Evolutionary conservation across 1,284 basidiomycete genomes (phyloP).

Genomic region (Apiotrichum gamsii): DNA sequence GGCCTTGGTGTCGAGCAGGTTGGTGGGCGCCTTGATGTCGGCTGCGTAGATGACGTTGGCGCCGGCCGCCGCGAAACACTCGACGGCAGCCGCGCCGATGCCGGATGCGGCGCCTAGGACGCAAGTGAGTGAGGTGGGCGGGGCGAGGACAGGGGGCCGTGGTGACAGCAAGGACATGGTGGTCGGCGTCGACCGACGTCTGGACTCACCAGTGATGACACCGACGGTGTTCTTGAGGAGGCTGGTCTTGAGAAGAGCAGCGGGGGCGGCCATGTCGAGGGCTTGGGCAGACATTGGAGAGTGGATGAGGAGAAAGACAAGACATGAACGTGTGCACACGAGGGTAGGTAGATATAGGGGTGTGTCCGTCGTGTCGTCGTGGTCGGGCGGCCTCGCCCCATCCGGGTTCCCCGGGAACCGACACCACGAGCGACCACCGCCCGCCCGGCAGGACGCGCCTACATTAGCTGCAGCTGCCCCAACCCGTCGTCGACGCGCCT

Average conservation of each 20-base stretch:
- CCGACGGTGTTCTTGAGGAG: slow-evolving; percentile 10
- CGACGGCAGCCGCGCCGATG: slow-evolving; percentile 11
- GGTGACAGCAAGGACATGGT: too few relatives aligned
- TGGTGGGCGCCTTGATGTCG: slow-evolving; percentile 3
- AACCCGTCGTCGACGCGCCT: too few relatives aligned
- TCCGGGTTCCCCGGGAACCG: too few relatives aligned
- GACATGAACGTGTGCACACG: too few relatives aligned
- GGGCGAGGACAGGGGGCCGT: neutral
- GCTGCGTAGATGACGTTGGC: slow-evolving; percentile 10
- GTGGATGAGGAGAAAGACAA: neutral
- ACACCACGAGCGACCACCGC: too few relatives aligned
- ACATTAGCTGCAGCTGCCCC: too few relatives aligned
- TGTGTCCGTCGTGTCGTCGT: too few relatives aligned
- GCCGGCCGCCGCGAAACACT: slow-evolving; percentile 9
- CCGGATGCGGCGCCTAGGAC: slow-evolving; percentile 13
- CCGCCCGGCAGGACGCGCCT: too few relatives aligned
- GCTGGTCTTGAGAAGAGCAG: neutral
- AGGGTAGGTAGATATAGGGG: too few relatives aligned
- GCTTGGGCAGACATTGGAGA: neutral
- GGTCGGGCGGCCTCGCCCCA: too few relatives aligned
- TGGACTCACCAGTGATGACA: slow-evolving; percentile 7
- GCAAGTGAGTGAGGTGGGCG: neutral
- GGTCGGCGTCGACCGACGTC: neutral
- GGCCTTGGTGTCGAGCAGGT: neutral
- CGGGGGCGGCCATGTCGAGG: neutral